Percentiles rank a stretch among this genome's conserved stretches.
phyloP scores from a whole-genome alignment of 139 green algal genomes.

The Tetradesmus obliquus region DNA sequence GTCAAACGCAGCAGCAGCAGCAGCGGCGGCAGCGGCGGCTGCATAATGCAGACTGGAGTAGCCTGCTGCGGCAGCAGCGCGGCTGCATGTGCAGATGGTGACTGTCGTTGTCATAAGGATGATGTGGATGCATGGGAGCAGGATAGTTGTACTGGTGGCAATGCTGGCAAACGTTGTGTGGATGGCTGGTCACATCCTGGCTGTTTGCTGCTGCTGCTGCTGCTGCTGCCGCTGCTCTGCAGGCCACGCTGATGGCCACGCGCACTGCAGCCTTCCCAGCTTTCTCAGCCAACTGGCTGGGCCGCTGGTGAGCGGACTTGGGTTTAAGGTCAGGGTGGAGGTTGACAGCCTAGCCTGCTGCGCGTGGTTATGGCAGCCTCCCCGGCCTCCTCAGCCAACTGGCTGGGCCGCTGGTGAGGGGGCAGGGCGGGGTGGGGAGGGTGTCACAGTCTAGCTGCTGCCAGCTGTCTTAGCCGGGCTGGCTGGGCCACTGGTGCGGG shows the following conservation, averaged over 20 bases:
- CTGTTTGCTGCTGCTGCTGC: not conserved
- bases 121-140: too few relatives aligned
- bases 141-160: not conserved
- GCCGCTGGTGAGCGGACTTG: not conserved
- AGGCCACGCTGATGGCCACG: not conserved
- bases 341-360: too few relatives aligned
- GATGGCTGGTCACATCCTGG: not conserved
- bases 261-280: not conserved
- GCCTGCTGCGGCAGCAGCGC: too few relatives aligned
- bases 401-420: not conserved
- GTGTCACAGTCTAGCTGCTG: too few relatives aligned
- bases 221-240: not conserved
- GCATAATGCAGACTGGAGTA: too few relatives aligned
- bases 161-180: not conserved
- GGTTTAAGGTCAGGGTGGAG: not conserved
- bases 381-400: not conserved
- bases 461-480: not conserved
- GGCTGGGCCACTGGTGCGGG: not conserved
- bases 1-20: not conserved
- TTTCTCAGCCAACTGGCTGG: slow-evolving; percentile 3
- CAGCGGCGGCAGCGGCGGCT: not conserved
- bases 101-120: too few relatives aligned
- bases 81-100: not conserved
- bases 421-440: not conserved
- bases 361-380: not conserved